A percentile compares a stretch with the other conserved stretches of the same genome.
phyloP scores from a whole-genome alignment of 2,329 filamentous ascomycete species.

The Xylariomycetidae sp. region DNA sequence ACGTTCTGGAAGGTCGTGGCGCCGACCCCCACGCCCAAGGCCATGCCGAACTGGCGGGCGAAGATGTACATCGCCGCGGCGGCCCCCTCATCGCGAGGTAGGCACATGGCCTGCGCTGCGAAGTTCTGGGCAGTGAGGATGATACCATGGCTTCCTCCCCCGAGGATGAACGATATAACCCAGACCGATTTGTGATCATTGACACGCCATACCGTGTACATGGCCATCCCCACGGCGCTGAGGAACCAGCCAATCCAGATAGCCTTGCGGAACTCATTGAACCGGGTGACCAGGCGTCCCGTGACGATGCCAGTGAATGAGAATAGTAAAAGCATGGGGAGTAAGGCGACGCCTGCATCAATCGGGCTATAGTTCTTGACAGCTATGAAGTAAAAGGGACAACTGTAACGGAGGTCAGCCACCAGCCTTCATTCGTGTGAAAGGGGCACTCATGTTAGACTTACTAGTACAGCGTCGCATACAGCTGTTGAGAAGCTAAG shows the following conservation, averaged over 20 bases:
- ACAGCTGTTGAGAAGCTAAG: conserved; percentile 10
- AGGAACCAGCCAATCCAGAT: conserved; percentile 31
- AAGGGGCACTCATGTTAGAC: background rate
- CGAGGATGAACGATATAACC: conserved; percentile 27
- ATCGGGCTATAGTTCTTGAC: conserved; percentile 23
- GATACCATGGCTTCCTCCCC: conserved; percentile 30
- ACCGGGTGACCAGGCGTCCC: conserved; percentile 21
- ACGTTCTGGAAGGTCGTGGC: conserved; percentile 35
- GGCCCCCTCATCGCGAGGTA: conserved; percentile 26
- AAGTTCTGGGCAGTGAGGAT: conserved; percentile 31
- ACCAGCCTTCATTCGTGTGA: background rate
- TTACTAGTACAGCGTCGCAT: conserved; percentile 13
- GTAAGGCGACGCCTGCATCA: conserved; percentile 23
- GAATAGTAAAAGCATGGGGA: conserved; percentile 25
- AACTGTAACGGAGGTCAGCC: background rate
- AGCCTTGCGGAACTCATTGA: conserved; percentile 30
- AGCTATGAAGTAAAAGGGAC: conserved; percentile 31
- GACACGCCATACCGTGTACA: conserved; percentile 5
- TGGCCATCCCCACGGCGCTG: background rate
- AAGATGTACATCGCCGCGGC: conserved; percentile 35
- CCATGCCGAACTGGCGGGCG: conserved; percentile 31
- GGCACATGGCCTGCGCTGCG: conserved; percentile 30
- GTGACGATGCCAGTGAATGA: conserved; percentile 25
- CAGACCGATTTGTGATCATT: conserved; percentile 22
- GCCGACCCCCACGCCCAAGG: conserved; percentile 32